Conservation (phyloP, 2,329 filamentous ascomycete species). For the Nemania abortiva region DNA sequence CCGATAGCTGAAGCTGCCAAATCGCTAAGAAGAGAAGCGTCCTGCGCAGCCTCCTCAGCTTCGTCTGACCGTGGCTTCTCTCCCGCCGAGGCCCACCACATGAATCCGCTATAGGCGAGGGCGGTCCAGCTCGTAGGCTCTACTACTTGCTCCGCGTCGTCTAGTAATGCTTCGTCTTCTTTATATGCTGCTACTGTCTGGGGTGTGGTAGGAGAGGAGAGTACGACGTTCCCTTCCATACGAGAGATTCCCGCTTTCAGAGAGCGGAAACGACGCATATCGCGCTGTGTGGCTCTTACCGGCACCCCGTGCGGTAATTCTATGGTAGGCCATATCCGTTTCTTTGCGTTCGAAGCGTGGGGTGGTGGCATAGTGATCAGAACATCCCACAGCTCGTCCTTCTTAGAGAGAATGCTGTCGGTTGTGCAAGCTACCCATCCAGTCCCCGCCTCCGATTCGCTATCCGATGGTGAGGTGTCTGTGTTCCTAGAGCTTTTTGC, state of each 20-base stretch:
- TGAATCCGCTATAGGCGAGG: conserved; percentile 83
- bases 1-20: conserved; percentile 51
- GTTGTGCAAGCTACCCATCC: conserved; percentile 97
- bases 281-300: conserved; percentile 89
- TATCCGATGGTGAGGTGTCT: conserved; percentile 45
- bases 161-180: conserved; percentile 41
- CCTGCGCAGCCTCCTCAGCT: conserved; percentile 67
- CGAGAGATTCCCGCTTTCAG: conserved; percentile 73
- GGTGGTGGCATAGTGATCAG: conserved; percentile 83
- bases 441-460: conserved; percentile 62
- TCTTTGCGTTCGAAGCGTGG: conserved; percentile 67
- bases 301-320: conserved; percentile 72
- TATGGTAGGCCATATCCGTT: conserved; percentile 80
- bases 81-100: conserved; percentile 90
- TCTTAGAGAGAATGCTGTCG: conserved; percentile 90
- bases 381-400: conserved; percentile 88
- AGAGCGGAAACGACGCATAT: conserved; percentile 81
- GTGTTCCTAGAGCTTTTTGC: conserved; percentile 60
- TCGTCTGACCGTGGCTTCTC: conserved; percentile 74
- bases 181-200: conserved; percentile 36
- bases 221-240: conserved; percentile 49
- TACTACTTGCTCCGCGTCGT: conserved; percentile 58
- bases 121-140: conserved; percentile 77
- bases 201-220: conserved; percentile 43
- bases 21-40: conserved; percentile 68